These are phyloP conservation scores for Hygrophorus russula DNA, from an alignment of 768 basidiomycete species.

Conservation along the genomic window DNA sequence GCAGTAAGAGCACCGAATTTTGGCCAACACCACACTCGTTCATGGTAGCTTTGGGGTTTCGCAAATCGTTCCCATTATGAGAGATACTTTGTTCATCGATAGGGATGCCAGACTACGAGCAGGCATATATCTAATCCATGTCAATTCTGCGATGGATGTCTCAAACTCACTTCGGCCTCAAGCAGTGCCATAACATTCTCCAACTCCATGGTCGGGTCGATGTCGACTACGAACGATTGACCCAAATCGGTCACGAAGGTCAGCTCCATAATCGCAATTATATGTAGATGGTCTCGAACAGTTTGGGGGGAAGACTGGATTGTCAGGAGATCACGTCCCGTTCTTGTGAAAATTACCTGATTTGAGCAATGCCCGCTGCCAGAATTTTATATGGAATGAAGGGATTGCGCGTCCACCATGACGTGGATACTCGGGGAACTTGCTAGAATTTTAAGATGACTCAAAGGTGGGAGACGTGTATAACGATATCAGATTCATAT, in stretches of 20 bases:
- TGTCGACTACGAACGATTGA: slow-evolving; percentile 59
- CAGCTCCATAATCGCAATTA: slow-evolving; percentile 48
- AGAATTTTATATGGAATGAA: too few species aligned
- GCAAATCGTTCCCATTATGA: slow-evolving; percentile 55
- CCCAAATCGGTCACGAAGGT: slow-evolving; percentile 66
- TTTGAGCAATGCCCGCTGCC: neutral
- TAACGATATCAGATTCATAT: too few species aligned
- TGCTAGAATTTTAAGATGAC: too few species aligned
- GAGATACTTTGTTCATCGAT: slow-evolving; percentile 63
- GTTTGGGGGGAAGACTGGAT: slow-evolving; percentile 6
- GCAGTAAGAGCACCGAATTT: slow-evolving; percentile 55
- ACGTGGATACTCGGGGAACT: too few species aligned
- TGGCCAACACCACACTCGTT: slow-evolving; percentile 50
- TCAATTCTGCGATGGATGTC: slow-evolving; percentile 1
- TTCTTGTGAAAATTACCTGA: neutral
- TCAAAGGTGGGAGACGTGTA: too few species aligned
- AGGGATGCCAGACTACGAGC: slow-evolving; percentile 60
- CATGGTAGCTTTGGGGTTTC: slow-evolving; percentile 58
- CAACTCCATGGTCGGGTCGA: slow-evolving; percentile 84
- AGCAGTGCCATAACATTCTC: slow-evolving; percentile 88
- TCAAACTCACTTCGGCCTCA: slow-evolving; percentile 76
- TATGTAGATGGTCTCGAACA: slow-evolving; percentile 5
- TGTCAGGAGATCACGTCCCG: neutral
- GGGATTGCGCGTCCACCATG: too few species aligned
- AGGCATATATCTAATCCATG: neutral